Base-by-base conservation (phyloP, 352 stramenopile genomes). In the Pythium myriotylum region DNA sequence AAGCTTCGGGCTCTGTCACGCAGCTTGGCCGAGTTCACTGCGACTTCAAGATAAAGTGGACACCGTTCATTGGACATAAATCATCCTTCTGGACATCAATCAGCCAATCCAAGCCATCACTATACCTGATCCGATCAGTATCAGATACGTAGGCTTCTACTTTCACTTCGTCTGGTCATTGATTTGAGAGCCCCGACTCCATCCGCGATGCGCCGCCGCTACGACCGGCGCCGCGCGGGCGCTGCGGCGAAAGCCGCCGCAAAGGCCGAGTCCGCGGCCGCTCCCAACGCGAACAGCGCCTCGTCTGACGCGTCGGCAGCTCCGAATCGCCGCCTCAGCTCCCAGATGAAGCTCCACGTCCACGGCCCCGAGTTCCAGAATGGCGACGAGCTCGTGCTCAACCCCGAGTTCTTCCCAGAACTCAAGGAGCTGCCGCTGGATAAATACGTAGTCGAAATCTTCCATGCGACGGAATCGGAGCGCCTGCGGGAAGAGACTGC, bases 371-470 rank as follows among this genome's bases (percentile, higher is more conserved):
- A 95, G 66, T 92, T 95, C 64, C 82, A 90, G 55, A 82, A 76
- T 62, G 82, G 82, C 22, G 86, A 91, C 45, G 84, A 93, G 62
- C 77, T 95, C 24, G 78, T 92, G 39, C 64, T 95, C 22, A 95
- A 95, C 47, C 81, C 80, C 4, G 86, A 95, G 32, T 85, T 67
- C 58, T 91, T 95, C 61, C 81, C 81, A n/a, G 72, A 88, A 49
- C 78, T 92, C 17, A 75, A 79, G 41, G 78, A 89, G 27, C 68
- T 95, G 23, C 50, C 79, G 7, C 76, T 72, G 42, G 83, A 87
- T 53, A 77, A 92, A 48, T 91, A 92, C 59, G 82, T 92, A 16
- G 83, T 93, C 33, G 86, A 95, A 50, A 76, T 95, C 24, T 93
- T 90, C 61, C 83, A 92, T 46, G 76, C 84, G 10, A 58, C 39